Base-by-base conservation (phyloP, 75 land plant species). In the Pinus taeda region DNA sequence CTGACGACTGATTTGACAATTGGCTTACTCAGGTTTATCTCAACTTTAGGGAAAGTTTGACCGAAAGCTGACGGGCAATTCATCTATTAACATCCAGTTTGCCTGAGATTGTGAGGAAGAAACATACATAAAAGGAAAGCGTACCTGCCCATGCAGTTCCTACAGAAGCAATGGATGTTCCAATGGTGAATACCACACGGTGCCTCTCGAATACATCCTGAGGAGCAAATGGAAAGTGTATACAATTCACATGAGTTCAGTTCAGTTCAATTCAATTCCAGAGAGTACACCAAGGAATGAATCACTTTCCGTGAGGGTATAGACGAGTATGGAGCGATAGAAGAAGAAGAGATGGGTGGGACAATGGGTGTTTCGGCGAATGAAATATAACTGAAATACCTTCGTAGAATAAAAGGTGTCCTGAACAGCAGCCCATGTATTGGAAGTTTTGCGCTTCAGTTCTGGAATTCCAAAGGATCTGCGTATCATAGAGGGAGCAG, bases 191-290 rank as follows among this genome's bases (percentile, higher is more conserved):
- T 6, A 95, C 98, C 69, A 95, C 90, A 71, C 73, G 84, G 62
- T 95, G 98, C 75, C 86, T 89, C 87, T 95, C 93, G 79, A 93
- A 95, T 9, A 84, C 84, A 63, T 87, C 91, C 95, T 89, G 85
- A 29, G 61, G 69, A 60, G 56, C 24, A 49, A 76, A 36, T 17
- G 29, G n/a, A 39, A 8, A 42, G 13, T 49, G 37, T 76, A 57
- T 15, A 8, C 42, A 45, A 15, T 36, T 29, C 74, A 18, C 49
- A 20, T 26, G 18, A 37, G 2, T 76, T 53, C 33, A 33, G 33
- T 14, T 33, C 29, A 73, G 9, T 9, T 49, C 55, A 49, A 49
- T 9, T 49, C 71, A 26, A 72, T 33, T 37, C 24, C 24, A 67
- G 57, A 26, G 24, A 17, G 57, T 30, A 8, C 45, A 21, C 20